phyloP scores from a whole-genome alignment of 805 yeast genomes.

The Nakazawaea pomicola region DNA sequence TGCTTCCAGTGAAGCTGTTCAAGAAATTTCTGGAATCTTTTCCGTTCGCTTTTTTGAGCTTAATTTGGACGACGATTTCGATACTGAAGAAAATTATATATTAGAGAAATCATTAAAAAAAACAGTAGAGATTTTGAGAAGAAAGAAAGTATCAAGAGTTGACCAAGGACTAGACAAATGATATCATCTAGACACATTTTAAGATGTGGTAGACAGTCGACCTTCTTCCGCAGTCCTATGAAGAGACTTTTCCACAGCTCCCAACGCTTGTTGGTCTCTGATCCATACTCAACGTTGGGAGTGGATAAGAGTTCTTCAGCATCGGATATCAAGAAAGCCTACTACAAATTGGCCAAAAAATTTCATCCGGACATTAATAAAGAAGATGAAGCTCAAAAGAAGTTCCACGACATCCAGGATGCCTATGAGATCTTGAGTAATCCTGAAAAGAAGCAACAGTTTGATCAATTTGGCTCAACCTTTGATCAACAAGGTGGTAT shows the following conservation, averaged over 20 bases:
- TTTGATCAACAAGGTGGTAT: slow-evolving; percentile 54
- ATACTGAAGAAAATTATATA: not conserved
- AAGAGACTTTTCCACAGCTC: slow-evolving; percentile 40
- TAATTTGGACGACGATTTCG: not conserved
- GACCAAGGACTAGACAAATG: too few species aligned
- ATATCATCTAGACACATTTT: not conserved
- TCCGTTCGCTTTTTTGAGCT: not conserved
- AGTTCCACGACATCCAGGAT: slow-evolving; percentile 89
- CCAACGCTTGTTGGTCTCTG: slow-evolving; percentile 31
- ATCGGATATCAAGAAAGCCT: slow-evolving; percentile 91
- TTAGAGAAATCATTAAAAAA: not conserved
- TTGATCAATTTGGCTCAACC: slow-evolving; percentile 86
- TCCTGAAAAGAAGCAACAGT: slow-evolving; percentile 79
- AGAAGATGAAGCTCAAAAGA: slow-evolving; percentile 79
- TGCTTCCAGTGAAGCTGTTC: not conserved
- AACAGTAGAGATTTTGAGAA: not conserved
- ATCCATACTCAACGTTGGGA: slow-evolving; percentile 85
- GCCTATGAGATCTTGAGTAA: slow-evolving; percentile 91
- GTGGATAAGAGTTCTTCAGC: slow-evolving; percentile 65
- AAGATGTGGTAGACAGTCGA: not conserved
- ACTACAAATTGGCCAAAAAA: slow-evolving; percentile 88
- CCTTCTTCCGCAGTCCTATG: slow-evolving; percentile 14
- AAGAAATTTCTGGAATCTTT: slow-evolving; percentile 4
- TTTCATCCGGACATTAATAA: slow-evolving; percentile 97
- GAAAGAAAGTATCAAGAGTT: not conserved